These are phyloP conservation scores for Solanum bulbocastanum DNA, from an alignment of 257 asterid species.

Conservation along the genomic window DNA sequence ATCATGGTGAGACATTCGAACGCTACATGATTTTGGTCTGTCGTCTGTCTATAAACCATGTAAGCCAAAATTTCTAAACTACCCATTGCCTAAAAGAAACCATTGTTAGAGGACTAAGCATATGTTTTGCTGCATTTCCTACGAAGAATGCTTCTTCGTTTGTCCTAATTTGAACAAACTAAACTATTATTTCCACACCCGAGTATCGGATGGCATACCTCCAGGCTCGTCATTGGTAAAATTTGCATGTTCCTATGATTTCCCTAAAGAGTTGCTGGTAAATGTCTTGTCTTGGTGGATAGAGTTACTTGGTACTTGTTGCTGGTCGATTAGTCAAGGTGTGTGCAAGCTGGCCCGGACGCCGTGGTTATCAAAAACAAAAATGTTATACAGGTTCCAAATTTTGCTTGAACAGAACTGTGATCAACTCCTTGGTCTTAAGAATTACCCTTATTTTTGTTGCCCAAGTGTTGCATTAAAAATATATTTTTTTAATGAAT, in stretches of 20 bases:
- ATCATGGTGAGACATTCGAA: not conserved
- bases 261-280: not conserved
- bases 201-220: not conserved
- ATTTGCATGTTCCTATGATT: not conserved
- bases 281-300: not conserved
- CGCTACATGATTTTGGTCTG: not conserved
- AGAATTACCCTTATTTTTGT: not conserved
- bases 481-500: not conserved
- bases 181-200: not conserved
- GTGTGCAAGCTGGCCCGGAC: too few species aligned
- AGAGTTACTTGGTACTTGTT: too few species aligned
- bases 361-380: too few species aligned
- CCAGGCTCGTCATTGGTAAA: not conserved
- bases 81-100: not conserved
- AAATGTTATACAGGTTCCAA: not conserved
- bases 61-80: not conserved
- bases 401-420: not conserved
- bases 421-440: not conserved
- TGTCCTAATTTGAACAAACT: not conserved
- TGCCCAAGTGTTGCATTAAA: not conserved
- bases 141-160: not conserved
- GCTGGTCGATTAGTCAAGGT: too few species aligned
- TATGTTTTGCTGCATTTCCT: not conserved
- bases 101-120: not conserved
- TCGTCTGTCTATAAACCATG: not conserved